A percentile compares a stretch with the other conserved stretches of the same genome.
Conservation (phyloP, 1,284 basidiomycete genomes). For the Leccinum ponderosum region DNA sequence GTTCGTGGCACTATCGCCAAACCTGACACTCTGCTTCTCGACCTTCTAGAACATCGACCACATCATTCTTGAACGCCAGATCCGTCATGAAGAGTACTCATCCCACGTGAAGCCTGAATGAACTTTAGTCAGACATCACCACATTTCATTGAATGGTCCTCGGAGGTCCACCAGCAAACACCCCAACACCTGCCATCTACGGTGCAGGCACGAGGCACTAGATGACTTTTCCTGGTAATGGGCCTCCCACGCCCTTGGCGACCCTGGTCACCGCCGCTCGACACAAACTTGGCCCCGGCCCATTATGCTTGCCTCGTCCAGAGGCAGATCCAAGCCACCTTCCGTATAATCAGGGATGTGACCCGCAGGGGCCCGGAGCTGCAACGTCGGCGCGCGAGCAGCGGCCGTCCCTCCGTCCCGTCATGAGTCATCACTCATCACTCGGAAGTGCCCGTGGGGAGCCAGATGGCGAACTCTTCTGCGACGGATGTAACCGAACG, state of each 20-base stretch:
- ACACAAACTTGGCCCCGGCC: slow-evolving; percentile 2
- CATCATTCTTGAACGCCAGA: not conserved
- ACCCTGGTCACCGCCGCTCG: slow-evolving; percentile 21
- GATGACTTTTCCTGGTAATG: slow-evolving; percentile 16
- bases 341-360: not conserved
- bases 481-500: slow-evolving; percentile 29
- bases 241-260: slow-evolving; percentile 26
- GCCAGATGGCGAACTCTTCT: slow-evolving; percentile 10
- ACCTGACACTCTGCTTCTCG: slow-evolving; percentile 11
- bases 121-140: slow-evolving; percentile 7
- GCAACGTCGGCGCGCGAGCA: slow-evolving; percentile 7
- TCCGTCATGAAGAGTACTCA: not conserved
- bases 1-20: slow-evolving; percentile 1
- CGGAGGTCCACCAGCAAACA: slow-evolving; percentile 24
- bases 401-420: slow-evolving; percentile 1
- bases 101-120: slow-evolving; percentile 25
- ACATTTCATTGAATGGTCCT: slow-evolving; percentile 29
- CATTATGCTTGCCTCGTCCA: slow-evolving; percentile 4
- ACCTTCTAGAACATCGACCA: slow-evolving; percentile 22
- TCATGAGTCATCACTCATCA: slow-evolving; percentile 8
- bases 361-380: not conserved
- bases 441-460: slow-evolving; percentile 27
- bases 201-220: slow-evolving; percentile 35
- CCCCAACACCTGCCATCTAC: slow-evolving; percentile 8
- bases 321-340: not conserved